Evolutionary conservation across 805 yeast genomes (phyloP).

Genomic region (Candida palmyrensis): DNA sequence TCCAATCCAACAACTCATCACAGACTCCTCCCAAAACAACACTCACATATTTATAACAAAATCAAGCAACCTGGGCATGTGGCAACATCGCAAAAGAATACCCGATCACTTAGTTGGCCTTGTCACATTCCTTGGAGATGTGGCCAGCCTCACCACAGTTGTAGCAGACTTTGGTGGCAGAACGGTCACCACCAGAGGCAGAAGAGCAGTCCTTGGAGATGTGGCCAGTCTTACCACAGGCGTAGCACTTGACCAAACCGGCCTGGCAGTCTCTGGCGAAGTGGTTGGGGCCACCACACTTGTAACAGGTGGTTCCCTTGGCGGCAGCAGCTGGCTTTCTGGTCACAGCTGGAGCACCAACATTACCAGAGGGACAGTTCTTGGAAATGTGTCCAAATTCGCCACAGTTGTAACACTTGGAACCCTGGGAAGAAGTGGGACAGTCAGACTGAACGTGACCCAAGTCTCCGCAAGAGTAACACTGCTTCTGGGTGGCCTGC

Average conservation of each 20-base stretch:
- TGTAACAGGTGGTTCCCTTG: slow-evolving; percentile 61
- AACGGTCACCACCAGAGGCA: slow-evolving; percentile 44
- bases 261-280: slow-evolving; percentile 87
- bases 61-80: background rate
- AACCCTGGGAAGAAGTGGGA: slow-evolving; percentile 56
- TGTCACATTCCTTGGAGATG: slow-evolving; percentile 71
- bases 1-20: slow-evolving; percentile 3
- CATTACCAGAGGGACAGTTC: slow-evolving; percentile 50
- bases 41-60: background rate
- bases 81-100: slow-evolving; percentile 2
- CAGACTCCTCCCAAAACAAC: slow-evolving; percentile 1
- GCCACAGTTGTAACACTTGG: slow-evolving; percentile 63
- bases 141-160: slow-evolving; percentile 79
- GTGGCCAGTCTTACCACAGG: slow-evolving; percentile 90
- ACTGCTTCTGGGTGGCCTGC: slow-evolving; percentile 79
- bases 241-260: slow-evolving; percentile 73
- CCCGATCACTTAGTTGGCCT: slow-evolving; percentile 5
- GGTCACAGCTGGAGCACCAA: slow-evolving; percentile 17
- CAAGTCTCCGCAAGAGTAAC: slow-evolving; percentile 88
- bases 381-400: slow-evolving; percentile 76
- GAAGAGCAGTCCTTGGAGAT: slow-evolving; percentile 76
- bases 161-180: slow-evolving; percentile 58
- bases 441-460: slow-evolving; percentile 91
- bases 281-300: slow-evolving; percentile 91
- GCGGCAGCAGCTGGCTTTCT: slow-evolving; percentile 14